Evolutionary conservation across 441 rosid species (phyloP).

Genomic region (Mallotus repandus): DNA sequence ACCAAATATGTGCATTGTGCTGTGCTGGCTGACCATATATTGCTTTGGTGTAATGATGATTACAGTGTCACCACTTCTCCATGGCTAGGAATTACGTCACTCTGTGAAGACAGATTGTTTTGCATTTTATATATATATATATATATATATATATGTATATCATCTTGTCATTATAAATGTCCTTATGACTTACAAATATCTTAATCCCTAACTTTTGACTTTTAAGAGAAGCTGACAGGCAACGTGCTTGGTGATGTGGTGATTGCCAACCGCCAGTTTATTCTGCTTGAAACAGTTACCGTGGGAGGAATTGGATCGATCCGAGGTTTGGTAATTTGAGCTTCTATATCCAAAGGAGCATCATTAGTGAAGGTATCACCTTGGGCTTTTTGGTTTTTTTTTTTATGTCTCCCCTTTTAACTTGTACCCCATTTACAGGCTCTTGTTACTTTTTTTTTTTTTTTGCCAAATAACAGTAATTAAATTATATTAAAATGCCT

Average conservation of each 20-base stretch:
- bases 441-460: no score
- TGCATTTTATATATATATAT: no score
- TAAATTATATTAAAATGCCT: no score
- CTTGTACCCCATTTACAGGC: neutral
- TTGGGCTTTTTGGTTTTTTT: neutral
- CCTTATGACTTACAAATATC: neutral
- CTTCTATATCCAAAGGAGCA: neutral
- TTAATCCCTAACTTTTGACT: neutral
- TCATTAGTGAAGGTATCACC: neutral
- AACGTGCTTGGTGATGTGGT: neutral
- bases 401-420: neutral
- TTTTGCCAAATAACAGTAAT: no score
- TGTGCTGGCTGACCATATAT: constrained; percentile 9
- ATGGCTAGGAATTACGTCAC: neutral
- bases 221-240: constrained; percentile 7
- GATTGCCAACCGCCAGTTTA: neutral
- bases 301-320: neutral
- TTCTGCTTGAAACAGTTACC: neutral
- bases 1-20: neutral
- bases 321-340: neutral
- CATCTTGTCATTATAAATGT: neutral
- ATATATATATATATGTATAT: no score
- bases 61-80: constrained; percentile 1
- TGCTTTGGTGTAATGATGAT: constrained; percentile 20
- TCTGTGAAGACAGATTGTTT: neutral